These are phyloP conservation scores for Fusarium mundagurra DNA, from an alignment of 2,329 filamentous ascomycete genomes.

Conservation along the genomic window DNA sequence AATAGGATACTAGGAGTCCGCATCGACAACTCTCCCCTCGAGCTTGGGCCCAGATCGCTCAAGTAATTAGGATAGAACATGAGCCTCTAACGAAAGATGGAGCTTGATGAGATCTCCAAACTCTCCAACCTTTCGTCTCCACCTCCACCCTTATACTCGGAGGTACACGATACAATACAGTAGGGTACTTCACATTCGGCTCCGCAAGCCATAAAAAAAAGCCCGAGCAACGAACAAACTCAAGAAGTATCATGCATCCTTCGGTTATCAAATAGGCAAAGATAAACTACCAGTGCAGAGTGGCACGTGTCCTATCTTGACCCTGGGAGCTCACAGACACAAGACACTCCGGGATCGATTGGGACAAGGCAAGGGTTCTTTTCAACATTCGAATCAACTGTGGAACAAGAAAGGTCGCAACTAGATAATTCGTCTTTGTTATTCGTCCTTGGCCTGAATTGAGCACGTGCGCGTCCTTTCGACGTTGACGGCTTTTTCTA, in stretches of 20 bases:
- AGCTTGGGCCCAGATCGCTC: not conserved
- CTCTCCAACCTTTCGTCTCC: slow-evolving; percentile 34
- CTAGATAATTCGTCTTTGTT: slow-evolving; percentile 18
- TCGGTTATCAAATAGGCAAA: slow-evolving; percentile 14
- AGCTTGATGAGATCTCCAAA: slow-evolving; percentile 26
- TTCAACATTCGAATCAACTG: slow-evolving; percentile 4
- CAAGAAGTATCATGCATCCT: slow-evolving; percentile 13
- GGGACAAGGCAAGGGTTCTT: slow-evolving; percentile 16
- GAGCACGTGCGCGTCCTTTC: slow-evolving; percentile 40
- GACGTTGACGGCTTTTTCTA: slow-evolving; percentile 19
- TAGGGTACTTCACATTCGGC: not conserved
- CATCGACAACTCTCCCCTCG: slow-evolving; percentile 26
- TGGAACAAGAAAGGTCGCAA: slow-evolving; percentile 9
- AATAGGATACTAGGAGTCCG: slow-evolving; percentile 3
- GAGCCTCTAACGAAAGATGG: slow-evolving; percentile 9
- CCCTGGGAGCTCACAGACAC: slow-evolving; percentile 18
- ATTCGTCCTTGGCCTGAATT: slow-evolving; percentile 30
- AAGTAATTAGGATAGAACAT: slow-evolving; percentile 2
- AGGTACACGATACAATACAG: not conserved
- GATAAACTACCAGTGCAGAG: slow-evolving; percentile 34
- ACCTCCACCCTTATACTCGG: slow-evolving; percentile 16
- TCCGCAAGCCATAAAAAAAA: slow-evolving; percentile 1
- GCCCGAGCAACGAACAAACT: not conserved
- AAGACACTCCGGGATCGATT: not conserved
- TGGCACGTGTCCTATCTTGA: slow-evolving; percentile 40